phyloP scores from a whole-genome alignment of 805 yeast species.

The Candida railenensis region DNA sequence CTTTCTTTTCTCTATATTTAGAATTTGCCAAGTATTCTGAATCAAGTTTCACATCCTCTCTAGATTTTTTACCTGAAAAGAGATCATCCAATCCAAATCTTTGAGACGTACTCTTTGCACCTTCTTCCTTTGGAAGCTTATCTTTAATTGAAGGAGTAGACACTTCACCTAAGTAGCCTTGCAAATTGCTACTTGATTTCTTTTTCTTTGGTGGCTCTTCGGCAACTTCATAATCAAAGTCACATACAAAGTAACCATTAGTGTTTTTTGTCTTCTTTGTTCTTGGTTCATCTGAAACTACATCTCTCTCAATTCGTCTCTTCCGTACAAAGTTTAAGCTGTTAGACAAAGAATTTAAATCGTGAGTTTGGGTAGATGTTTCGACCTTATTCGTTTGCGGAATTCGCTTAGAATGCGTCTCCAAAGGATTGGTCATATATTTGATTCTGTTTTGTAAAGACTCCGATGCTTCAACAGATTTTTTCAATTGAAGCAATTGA shows the following conservation, averaged over 20 bases:
- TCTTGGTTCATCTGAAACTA: neutral
- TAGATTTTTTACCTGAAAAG: slow-evolving; percentile 1
- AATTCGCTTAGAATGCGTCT: slow-evolving; percentile 19
- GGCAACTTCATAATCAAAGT: slow-evolving; percentile 32
- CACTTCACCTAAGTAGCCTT: slow-evolving; percentile 35
- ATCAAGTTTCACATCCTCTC: slow-evolving; percentile 1
- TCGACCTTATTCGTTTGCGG: slow-evolving; percentile 30
- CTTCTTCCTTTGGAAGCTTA: neutral
- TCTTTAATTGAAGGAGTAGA: slow-evolving; percentile 29
- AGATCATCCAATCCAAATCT: slow-evolving; percentile 3
- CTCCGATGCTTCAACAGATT: slow-evolving; percentile 35
- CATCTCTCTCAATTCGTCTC: slow-evolving; percentile 11
- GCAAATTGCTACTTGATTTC: slow-evolving; percentile 15
- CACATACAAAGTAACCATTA: slow-evolving; percentile 32
- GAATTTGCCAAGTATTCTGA: slow-evolving; percentile 4
- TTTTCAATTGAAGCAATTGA: slow-evolving; percentile 38
- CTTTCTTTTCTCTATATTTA: neutral
- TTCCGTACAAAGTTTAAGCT: slow-evolving; percentile 22
- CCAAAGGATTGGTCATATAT: slow-evolving; percentile 41
- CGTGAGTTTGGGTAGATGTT: slow-evolving; percentile 42
- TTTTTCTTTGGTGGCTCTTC: slow-evolving; percentile 12
- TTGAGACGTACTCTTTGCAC: neutral
- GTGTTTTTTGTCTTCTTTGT: slow-evolving; percentile 17
- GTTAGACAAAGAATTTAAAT: slow-evolving; percentile 25
- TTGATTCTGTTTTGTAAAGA: slow-evolving; percentile 31